These are phyloP conservation scores for Paraphoma sp. DNA, from an alignment of 2,329 filamentous ascomycete species.

Conservation along the genomic window DNA sequence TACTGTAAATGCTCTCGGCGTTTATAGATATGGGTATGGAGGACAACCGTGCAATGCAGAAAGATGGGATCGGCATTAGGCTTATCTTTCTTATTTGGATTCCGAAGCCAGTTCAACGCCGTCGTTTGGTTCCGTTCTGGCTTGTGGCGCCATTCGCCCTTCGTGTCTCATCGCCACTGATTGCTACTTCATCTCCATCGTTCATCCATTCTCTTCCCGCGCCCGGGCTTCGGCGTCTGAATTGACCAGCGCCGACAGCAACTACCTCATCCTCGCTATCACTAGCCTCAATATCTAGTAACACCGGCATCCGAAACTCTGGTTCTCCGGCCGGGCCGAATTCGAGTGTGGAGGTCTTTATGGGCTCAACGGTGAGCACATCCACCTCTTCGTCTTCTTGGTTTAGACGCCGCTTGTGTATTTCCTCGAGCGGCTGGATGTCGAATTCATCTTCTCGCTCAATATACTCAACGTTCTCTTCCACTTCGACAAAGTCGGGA, in stretches of 20 bases:
- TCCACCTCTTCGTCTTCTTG: slow-evolving; percentile 94
- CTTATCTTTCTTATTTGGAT: no score
- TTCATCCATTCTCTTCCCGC: slow-evolving; percentile 72
- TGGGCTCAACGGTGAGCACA: slow-evolving; percentile 76
- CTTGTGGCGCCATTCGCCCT: slow-evolving; percentile 38
- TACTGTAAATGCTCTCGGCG: no score
- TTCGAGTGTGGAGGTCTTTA: slow-evolving; percentile 60
- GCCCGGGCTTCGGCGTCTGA: slow-evolving; percentile 83
- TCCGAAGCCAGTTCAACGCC: slow-evolving; percentile 17
- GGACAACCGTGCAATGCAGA: no score
- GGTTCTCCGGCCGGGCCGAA: slow-evolving; percentile 53
- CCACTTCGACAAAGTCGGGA: slow-evolving; percentile 95
- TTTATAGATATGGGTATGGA: no score
- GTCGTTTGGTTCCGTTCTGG: slow-evolving; percentile 45
- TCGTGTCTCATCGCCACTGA: slow-evolving; percentile 44
- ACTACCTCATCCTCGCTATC: slow-evolving; percentile 92
- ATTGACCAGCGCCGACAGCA: slow-evolving; percentile 75
- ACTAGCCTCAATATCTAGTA: slow-evolving; percentile 91
- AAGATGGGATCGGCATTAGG: no score
- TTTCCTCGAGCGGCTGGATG: slow-evolving; percentile 92
- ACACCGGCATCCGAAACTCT: slow-evolving; percentile 87
- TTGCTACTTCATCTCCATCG: slow-evolving; percentile 54
- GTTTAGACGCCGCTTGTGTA: slow-evolving; percentile 88
- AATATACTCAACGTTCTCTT: slow-evolving; percentile 97
- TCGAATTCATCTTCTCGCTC: slow-evolving; percentile 98